Base-by-base conservation (phyloP, 2,329 filamentous ascomycete genomes). In the Aspergillus luchuensis region DNA sequence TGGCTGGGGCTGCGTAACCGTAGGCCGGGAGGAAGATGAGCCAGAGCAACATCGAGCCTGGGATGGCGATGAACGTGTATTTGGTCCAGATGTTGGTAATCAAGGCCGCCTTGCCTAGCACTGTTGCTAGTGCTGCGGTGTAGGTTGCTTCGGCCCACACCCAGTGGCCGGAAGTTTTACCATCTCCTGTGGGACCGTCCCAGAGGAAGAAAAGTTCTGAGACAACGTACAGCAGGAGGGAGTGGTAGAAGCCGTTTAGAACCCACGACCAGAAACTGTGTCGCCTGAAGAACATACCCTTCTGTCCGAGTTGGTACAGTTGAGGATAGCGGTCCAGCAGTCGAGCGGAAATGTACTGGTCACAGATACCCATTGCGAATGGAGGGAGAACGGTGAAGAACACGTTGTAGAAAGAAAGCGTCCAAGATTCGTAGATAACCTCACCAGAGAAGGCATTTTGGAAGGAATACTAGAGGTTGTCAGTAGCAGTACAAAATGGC, bases 81-180 rank as follows among this genome's bases (percentile, higher is more conserved):
- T 99, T 99, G 51, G 95, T 99, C 95, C 95, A 99, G 78, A 97
- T 94, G 77, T 92, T 97, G 21, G 94, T 97, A 66, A 98, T 91
- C 62, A 99, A 84, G 1, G 92, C 92, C 3, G 95, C 95, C 80
- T 99, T 99, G 64, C 92, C 91, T 4, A 99, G 87, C 0, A 98
- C 94, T 0, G 95, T 98, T 23, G 93, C 86, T 21, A 99, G 86
- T n/a, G 92, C 92, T 6, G 95, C 89, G 1, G 92, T 97, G 80
- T 99, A 99, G 23, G 97, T 83, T n/a, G 90, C 88, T 5, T 92
- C 92, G 59, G 94, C 95, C 95, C 95, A 99, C 3, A 98, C 91
- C 95, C 95, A 99, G 76, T 98, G 95, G 1, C 94, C 95, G 8
- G 91, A 91, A 13, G 89, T 86, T 70, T 89, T 88, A 64, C 95